Evolutionary conservation across 208 protist species (phyloP).

Genomic region (Acanthamoeba castellanii): DNA sequence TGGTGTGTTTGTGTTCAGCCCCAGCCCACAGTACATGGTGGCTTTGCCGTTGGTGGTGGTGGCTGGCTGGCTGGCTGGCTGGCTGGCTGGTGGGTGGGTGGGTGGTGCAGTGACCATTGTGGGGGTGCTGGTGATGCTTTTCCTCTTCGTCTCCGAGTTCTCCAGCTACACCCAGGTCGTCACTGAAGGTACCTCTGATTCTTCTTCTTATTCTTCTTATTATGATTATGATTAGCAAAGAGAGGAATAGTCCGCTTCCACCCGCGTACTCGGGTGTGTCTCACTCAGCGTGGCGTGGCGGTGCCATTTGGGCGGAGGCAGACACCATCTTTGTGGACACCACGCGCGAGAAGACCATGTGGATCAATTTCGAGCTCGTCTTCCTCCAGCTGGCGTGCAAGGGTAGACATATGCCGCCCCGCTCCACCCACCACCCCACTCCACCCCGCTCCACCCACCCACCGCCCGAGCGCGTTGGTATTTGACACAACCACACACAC

Average conservation of each 20-base stretch:
- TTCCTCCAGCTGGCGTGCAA: not conserved
- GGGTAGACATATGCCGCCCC: not conserved
- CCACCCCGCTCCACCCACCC: not conserved
- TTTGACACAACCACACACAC: too few relatives aligned
- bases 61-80: too few relatives aligned
- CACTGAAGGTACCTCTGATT: not conserved
- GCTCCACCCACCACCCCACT: not conserved
- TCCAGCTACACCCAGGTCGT: not conserved
- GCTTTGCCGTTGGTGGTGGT: too few relatives aligned
- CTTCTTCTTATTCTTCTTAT: not conserved
- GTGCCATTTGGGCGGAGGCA: not conserved
- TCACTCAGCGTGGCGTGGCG: too few relatives aligned
- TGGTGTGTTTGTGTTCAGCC: too few relatives aligned
- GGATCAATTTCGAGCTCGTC: not conserved
- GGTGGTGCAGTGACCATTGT: not conserved
- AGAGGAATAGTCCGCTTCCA: too few relatives aligned
- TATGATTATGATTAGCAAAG: too few relatives aligned
- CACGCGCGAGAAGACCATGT: not conserved
- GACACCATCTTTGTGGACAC: conserved; percentile 51
- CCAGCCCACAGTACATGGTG: too few relatives aligned
- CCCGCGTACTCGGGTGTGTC: too few relatives aligned
- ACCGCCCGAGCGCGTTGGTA: too few relatives aligned
- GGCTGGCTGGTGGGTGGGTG: too few relatives aligned
- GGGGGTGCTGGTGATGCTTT: not conserved
- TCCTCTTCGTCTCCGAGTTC: not conserved